These are phyloP conservation scores for Dothistroma pini DNA, from an alignment of 2,329 filamentous ascomycete species.

Conservation along the genomic window DNA sequence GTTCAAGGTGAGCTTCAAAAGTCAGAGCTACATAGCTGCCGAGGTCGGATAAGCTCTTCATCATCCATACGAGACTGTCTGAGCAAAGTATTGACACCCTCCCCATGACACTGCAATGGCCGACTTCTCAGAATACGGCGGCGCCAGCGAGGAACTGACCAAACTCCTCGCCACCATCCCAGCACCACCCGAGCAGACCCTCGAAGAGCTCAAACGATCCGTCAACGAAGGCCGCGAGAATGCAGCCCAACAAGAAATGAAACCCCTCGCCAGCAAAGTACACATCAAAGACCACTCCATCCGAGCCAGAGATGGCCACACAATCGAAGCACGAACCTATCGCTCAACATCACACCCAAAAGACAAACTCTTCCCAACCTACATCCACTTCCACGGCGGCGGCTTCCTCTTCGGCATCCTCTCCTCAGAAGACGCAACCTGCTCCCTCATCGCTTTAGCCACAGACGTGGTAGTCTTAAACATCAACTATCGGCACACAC, in stretches of 20 bases:
- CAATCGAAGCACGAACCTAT: conserved; percentile 48
- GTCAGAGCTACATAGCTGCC: too few species aligned
- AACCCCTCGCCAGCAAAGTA: conserved; percentile 6
- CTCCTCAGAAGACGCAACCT: conserved; percentile 51
- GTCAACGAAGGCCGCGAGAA: conserved; percentile 17
- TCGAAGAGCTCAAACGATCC: conserved; percentile 16
- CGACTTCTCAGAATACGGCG: conserved; percentile 23
- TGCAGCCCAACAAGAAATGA: conserved; percentile 12
- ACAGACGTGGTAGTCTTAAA: conserved; percentile 49
- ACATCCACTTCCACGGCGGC: conserved; percentile 53
- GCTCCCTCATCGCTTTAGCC: conserved; percentile 46
- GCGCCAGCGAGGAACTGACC: conserved; percentile 15
- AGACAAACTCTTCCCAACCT: conserved; percentile 41
- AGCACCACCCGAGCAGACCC: conserved; percentile 7
- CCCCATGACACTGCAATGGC: conserved; percentile 6
- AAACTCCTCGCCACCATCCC: conserved; percentile 15
- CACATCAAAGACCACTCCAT: conserved; percentile 28
- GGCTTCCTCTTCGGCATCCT: conserved; percentile 57
- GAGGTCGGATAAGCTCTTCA: too few species aligned
- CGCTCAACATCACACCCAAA: conserved; percentile 36
- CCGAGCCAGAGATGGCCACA: conserved; percentile 44
- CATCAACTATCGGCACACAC: conserved; percentile 58
- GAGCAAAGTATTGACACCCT: too few species aligned
- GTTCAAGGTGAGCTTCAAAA: too few species aligned
- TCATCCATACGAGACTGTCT: too few species aligned